Percentiles rank a stretch among this genome's conserved stretches.
Evolutionary conservation across 371 early-diverging fungal species (phyloP).

Genomic region (Mucor velutinosus): DNA sequence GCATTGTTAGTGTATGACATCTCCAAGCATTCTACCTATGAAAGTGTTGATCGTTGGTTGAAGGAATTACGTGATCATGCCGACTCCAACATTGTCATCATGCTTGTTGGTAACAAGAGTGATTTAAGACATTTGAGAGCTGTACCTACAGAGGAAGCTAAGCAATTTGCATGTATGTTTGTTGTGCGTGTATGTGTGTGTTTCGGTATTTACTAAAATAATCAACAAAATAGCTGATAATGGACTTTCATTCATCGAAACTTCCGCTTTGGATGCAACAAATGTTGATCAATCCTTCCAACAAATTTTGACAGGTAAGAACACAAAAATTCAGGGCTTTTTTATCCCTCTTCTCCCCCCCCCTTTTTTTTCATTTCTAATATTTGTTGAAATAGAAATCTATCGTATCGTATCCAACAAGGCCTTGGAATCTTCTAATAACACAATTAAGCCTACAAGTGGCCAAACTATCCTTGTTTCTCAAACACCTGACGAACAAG

Average conservation of each 20-base stretch:
- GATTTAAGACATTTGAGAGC: slow-evolving; percentile 97
- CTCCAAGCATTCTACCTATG: slow-evolving; percentile 91
- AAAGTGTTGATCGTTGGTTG: slow-evolving; percentile 96
- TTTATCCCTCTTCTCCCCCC: background rate
- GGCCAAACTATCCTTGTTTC: slow-evolving; percentile 79
- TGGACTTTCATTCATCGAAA: slow-evolving; percentile 91
- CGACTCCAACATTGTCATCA: slow-evolving; percentile 96
- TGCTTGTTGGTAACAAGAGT: slow-evolving; percentile 99
- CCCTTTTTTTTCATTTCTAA: background rate
- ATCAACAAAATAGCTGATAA: slow-evolving; percentile 70
- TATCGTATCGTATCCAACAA: slow-evolving; percentile 94
- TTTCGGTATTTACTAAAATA: background rate
- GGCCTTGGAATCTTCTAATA: slow-evolving; percentile 80
- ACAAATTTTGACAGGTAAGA: slow-evolving; percentile 84
- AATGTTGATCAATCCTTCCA: slow-evolving; percentile 95
- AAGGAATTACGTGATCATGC: slow-evolving; percentile 98
- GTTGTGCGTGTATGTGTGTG: background rate
- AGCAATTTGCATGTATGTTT: slow-evolving; percentile 56
- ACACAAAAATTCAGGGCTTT: background rate
- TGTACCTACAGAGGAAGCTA: slow-evolving; percentile 96
- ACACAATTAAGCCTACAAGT: slow-evolving; percentile 72
- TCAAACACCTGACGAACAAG: slow-evolving; percentile 65
- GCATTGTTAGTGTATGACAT: slow-evolving; percentile 98
- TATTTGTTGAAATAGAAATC: slow-evolving; percentile 62
- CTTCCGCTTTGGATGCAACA: slow-evolving; percentile 91